A percentile compares a stretch with the other conserved stretches of the same genome.
These are phyloP conservation scores for Sicyos edulis DNA, from an alignment of 306 rosid species.

Conservation along the genomic window DNA sequence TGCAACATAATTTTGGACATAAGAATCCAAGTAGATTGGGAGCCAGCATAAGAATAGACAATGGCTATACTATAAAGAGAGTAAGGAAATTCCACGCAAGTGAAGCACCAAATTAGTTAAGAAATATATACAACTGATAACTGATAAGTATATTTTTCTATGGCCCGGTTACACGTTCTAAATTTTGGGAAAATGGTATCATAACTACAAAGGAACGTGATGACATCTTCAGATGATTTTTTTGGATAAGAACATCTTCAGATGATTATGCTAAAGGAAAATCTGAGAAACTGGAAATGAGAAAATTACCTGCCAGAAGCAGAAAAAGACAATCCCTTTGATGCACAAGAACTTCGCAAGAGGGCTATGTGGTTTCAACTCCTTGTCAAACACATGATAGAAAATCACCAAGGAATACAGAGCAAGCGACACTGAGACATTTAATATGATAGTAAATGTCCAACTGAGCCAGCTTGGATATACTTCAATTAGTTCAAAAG, in stretches of 20 bases:
- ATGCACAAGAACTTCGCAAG: conserved; percentile 34
- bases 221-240: not conserved
- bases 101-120: too few relatives aligned
- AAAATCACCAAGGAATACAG: conserved; percentile 31
- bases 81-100: not conserved
- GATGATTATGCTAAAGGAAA: not conserved
- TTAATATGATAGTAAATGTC: conserved; percentile 35
- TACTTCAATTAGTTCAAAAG: conserved; percentile 27
- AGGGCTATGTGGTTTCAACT: conserved; percentile 32
- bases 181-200: not conserved
- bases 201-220: not conserved
- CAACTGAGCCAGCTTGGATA: conserved; percentile 38
- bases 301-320: conserved; percentile 38
- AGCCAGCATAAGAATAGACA: not conserved
- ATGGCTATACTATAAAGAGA: not conserved
- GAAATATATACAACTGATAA: too few relatives aligned
- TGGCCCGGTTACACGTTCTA: not conserved
- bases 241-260: too few relatives aligned
- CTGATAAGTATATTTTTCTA: too few relatives aligned
- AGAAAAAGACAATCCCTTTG: conserved; percentile 38
- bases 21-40: not conserved
- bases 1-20: not conserved
- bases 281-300: not conserved
- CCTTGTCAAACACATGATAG: conserved; percentile 33
- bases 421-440: conserved; percentile 36